phyloP scores from a whole-genome alignment of 2,329 filamentous ascomycete species.

The Aspergillus tanneri region DNA sequence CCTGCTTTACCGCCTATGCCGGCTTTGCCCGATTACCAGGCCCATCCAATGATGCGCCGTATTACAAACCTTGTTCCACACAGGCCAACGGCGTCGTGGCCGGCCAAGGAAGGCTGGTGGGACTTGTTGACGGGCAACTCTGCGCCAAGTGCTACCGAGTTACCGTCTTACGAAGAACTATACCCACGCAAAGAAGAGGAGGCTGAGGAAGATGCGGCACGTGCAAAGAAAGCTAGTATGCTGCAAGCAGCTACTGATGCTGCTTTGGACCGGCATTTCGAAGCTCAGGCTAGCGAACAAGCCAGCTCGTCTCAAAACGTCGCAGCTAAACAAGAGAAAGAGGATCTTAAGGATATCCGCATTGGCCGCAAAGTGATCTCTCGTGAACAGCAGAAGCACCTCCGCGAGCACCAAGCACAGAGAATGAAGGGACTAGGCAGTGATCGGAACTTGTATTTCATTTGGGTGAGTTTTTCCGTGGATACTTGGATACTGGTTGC shows the following conservation, averaged over 20 bases:
- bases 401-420: constrained; percentile 47
- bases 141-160: constrained; percentile 52
- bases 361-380: constrained; percentile 46
- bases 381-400: constrained; percentile 48
- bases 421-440: constrained; percentile 51
- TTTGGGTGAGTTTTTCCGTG: constrained; percentile 49
- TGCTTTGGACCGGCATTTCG: constrained; percentile 47
- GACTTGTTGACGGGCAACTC: constrained; percentile 59
- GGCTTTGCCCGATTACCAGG: constrained; percentile 69
- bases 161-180: constrained; percentile 77
- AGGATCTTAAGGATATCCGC: constrained; percentile 42
- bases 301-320: constrained; percentile 24
- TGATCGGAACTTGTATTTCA: constrained; percentile 54
- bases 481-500: background rate
- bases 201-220: constrained; percentile 36
- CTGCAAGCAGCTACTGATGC: constrained; percentile 46
- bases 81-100: constrained; percentile 53
- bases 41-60: constrained; percentile 68
- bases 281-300: constrained; percentile 32
- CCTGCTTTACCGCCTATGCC: constrained; percentile 60
- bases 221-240: constrained; percentile 45
- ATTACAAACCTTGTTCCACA: constrained; percentile 73
- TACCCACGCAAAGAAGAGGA: constrained; percentile 55
- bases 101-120: constrained; percentile 60
- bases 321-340: constrained; percentile 27